Evolutionary conservation across 495 filamentous ascomycete genomes (phyloP).

Genomic region (Penicillium steckii): DNA sequence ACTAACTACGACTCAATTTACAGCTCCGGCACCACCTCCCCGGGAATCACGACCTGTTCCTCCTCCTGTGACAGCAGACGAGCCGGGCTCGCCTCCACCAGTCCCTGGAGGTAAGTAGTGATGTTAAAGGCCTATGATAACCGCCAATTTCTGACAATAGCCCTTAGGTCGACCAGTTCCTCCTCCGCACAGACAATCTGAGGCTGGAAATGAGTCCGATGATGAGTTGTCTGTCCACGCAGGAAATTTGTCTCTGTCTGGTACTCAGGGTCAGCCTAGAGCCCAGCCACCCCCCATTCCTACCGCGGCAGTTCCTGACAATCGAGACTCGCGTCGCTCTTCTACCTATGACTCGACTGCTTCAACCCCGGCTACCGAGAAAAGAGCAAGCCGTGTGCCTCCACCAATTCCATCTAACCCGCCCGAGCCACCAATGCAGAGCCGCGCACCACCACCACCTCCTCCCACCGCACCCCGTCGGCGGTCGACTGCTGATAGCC

Average conservation of each 20-base stretch:
- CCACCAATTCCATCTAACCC: slow-evolving; percentile 50
- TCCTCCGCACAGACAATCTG: slow-evolving; percentile 50
- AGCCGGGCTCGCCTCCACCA: slow-evolving; percentile 68
- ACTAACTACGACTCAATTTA: slow-evolving; percentile 16
- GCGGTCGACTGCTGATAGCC: slow-evolving; percentile 58
- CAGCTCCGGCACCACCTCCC: slow-evolving; percentile 33
- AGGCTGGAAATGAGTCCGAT: slow-evolving; percentile 85
- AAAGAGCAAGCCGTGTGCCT: slow-evolving; percentile 49
- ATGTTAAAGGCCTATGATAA: slow-evolving; percentile 3
- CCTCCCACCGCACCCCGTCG: slow-evolving; percentile 62
- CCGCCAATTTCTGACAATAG: slow-evolving; percentile 29
- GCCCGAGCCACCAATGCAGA: slow-evolving; percentile 53
- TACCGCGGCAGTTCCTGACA: slow-evolving; percentile 46
- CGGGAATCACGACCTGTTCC: slow-evolving; percentile 37
- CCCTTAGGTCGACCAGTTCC: slow-evolving; percentile 57
- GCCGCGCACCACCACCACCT: slow-evolving; percentile 75
- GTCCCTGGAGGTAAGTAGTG: slow-evolving; percentile 64
- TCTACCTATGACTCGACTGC: slow-evolving; percentile 47
- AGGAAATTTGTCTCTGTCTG: slow-evolving; percentile 41
- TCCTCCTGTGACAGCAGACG: slow-evolving; percentile 60
- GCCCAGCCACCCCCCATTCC: slow-evolving; percentile 45
- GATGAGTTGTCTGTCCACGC: slow-evolving; percentile 82
- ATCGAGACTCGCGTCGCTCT: slow-evolving; percentile 39
- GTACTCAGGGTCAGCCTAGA: slow-evolving; percentile 22
- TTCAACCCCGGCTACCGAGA: slow-evolving; percentile 43